These are phyloP conservation scores for Turnera subulata DNA, from an alignment of 345 rosid genomes.

Conservation along the genomic window DNA sequence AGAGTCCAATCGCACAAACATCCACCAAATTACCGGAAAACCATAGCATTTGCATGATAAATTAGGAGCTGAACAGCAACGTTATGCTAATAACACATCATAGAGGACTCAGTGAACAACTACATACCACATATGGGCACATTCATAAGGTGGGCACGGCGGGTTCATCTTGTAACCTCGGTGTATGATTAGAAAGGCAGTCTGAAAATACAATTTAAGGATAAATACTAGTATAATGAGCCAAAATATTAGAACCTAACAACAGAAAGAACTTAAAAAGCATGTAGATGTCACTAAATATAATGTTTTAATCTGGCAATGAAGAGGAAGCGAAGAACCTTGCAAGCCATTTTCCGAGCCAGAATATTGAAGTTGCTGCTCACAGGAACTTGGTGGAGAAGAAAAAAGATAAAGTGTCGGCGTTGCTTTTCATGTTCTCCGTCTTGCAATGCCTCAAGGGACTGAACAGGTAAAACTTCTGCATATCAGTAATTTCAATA, in stretches of 20 bases:
- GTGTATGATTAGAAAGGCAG: slow-evolving; percentile 77
- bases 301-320: slow-evolving; percentile 2
- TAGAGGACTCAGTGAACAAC: slow-evolving; percentile 5
- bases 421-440: slow-evolving; percentile 97
- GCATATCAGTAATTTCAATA: slow-evolving; percentile 18
- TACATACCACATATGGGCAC: slow-evolving; percentile 94
- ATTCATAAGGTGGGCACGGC: slow-evolving; percentile 93
- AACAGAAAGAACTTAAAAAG: slow-evolving; percentile 12
- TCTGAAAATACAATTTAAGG: slow-evolving; percentile 53
- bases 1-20: no score
- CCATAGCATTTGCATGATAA: no score
- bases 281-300: not conserved
- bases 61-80: not conserved
- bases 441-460: slow-evolving; percentile 95
- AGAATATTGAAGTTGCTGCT: slow-evolving; percentile 93
- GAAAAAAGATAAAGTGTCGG: slow-evolving; percentile 84
- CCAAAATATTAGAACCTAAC: slow-evolving; percentile 15
- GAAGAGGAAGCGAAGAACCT: slow-evolving; percentile 48
- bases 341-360: slow-evolving; percentile 76
- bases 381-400: slow-evolving; percentile 87
- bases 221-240: slow-evolving; percentile 31
- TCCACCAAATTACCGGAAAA: no score
- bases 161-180: slow-evolving; percentile 98
- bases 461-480: slow-evolving; percentile 39
- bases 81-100: not conserved